Conservation (phyloP, 225 moss, liverwort and hornwort species). For the Thuidium tamariscinum region DNA sequence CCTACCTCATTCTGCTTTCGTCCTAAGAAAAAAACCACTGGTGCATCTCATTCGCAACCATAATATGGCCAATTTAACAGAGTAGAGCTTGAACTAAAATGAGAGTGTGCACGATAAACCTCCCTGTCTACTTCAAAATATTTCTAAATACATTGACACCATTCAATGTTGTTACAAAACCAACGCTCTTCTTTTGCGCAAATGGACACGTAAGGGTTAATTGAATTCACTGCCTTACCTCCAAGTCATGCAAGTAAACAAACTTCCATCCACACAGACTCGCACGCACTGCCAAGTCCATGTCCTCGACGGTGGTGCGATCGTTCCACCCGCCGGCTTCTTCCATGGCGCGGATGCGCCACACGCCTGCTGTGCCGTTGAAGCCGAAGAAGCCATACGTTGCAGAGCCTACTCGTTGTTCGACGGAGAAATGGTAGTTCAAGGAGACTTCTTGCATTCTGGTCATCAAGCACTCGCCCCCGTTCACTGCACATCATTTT, state of each 20-base stretch:
- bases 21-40: background rate
- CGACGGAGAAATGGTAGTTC: constrained; percentile 67
- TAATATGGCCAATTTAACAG: background rate
- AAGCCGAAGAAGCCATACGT: constrained; percentile 75
- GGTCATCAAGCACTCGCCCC: constrained; percentile 75
- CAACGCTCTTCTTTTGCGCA: background rate
- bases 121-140: background rate
- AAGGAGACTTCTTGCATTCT: constrained; percentile 81
- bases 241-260: constrained; percentile 60
- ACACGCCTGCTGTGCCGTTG: constrained; percentile 80
- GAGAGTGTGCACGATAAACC: background rate
- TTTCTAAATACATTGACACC: background rate
- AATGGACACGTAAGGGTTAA: background rate
- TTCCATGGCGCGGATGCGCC: constrained; percentile 67
- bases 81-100: background rate
- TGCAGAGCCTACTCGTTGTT: constrained; percentile 62
- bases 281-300: constrained; percentile 77
- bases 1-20: background rate
- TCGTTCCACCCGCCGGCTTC: constrained; percentile 87
- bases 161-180: background rate
- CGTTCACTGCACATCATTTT: constrained; percentile 45
- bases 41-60: background rate
- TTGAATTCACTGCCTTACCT: background rate
- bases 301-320: constrained; percentile 74
- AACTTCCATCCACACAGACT: constrained; percentile 85